phyloP scores from a whole-genome alignment of 805 yeast species.

The Sungouiella thailandica region DNA sequence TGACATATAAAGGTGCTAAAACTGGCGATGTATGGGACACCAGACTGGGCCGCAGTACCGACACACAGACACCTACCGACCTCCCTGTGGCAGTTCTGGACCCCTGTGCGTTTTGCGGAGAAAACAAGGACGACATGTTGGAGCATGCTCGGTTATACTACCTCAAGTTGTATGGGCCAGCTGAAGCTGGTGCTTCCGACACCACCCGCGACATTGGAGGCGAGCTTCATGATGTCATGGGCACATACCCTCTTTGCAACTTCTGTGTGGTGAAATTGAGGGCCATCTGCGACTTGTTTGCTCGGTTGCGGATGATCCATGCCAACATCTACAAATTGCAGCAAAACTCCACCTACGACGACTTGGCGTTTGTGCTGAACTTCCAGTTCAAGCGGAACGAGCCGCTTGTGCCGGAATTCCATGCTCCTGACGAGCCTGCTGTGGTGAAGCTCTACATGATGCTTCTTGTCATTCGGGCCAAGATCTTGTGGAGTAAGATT shows the following conservation, averaged over 20 bases:
- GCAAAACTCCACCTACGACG: conserved; percentile 23
- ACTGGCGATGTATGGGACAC: no score
- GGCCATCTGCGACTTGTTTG: conserved; percentile 77
- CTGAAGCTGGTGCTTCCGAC: conserved; percentile 6
- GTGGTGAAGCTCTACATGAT: conserved; percentile 49
- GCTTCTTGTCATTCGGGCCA: conserved; percentile 52
- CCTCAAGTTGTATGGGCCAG: conserved; percentile 44
- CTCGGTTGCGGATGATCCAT: conserved; percentile 62
- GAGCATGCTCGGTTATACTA: conserved; percentile 76
- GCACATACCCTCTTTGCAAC: conserved; percentile 68
- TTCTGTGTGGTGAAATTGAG: conserved; percentile 77
- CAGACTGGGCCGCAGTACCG: no score
- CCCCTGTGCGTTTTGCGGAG: conserved; percentile 85
- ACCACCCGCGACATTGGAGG: conserved; percentile 12
- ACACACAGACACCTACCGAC: no score
- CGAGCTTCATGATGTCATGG: conserved; percentile 25
- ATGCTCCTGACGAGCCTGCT: conserved; percentile 27
- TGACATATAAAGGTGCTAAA: conserved; percentile 24
- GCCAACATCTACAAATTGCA: conserved; percentile 54
- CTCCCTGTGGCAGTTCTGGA: conserved; percentile 67
- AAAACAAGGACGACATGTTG: conserved; percentile 59
- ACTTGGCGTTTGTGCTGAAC: conserved; percentile 14
- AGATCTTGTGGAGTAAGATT: conserved; percentile 76
- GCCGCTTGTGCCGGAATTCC: conserved; percentile 3
- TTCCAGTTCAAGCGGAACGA: conserved; percentile 25